phyloP scores from a whole-genome alignment of 208 protist species.

The Acanthamoeba polyphaga region DNA sequence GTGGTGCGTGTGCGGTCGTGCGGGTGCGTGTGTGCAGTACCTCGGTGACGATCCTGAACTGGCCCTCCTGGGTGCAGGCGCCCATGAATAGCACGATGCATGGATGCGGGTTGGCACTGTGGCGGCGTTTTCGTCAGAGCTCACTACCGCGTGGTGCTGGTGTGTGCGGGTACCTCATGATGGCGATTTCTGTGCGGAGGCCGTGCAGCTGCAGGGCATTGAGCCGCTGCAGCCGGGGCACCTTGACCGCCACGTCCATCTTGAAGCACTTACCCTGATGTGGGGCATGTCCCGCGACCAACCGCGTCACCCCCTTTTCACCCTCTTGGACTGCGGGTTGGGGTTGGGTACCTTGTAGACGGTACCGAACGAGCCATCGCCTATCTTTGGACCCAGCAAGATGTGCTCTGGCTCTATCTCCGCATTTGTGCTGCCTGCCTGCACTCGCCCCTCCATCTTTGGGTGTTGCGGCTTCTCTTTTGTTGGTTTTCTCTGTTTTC shows the following conservation, averaged over 20 bases:
- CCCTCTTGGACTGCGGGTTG: no score
- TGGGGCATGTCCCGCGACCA: background rate
- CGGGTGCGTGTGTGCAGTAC: background rate
- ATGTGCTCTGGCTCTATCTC: slow-evolving; percentile 60
- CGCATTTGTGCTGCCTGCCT: background rate
- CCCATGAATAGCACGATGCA: slow-evolving; percentile 85
- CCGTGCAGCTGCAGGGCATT: slow-evolving; percentile 3
- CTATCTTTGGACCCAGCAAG: slow-evolving; percentile 38
- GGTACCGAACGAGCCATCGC: slow-evolving; percentile 61
- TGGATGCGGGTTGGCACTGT: slow-evolving; percentile 77
- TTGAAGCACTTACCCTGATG: slow-evolving; percentile 78
- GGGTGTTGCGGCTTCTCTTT: background rate
- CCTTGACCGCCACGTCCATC: slow-evolving; percentile 85
- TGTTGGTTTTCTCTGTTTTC: background rate
- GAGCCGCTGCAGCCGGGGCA: slow-evolving; percentile 74
- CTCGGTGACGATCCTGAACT: slow-evolving; percentile 84
- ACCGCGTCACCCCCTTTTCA: background rate
- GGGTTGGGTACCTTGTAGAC: slow-evolving; percentile 36
- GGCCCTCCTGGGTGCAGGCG: slow-evolving; percentile 80
- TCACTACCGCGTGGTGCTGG: background rate
- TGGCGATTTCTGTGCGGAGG: slow-evolving; percentile 55
- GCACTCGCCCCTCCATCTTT: background rate
- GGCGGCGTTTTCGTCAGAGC: background rate
- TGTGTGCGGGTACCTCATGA: background rate
- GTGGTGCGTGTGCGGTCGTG: no score